Evolutionary conservation across 805 yeast genomes (phyloP), one percentile per base, ranked within the genome.

Genomic region (Gaillardinia entomophila): DNA sequence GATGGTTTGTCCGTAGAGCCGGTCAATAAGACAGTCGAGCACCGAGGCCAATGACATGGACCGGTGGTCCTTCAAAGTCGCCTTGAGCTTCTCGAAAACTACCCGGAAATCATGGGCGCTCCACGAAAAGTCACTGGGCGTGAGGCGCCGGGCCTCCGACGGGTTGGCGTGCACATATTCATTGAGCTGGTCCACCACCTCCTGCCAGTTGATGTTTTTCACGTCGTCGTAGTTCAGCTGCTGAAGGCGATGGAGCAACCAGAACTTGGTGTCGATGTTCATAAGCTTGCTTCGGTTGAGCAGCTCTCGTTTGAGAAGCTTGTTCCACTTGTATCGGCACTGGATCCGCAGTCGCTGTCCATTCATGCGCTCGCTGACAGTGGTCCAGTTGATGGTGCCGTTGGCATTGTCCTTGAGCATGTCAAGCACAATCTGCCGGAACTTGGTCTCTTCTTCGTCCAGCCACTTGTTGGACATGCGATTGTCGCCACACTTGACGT

Each of bases 251-350:
- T 53, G 51, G 19, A 62, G 42, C n/a, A 66, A 44, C 72, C 72
- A 66, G 11, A 54, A 24, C 38, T 55, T 60, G n/a, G 62, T 57
- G 6, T 48, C 48, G 3, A 43, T 31, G 26, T 51, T 52, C 68
- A 65, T 61, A 32, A 46, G 48, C 15, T 57, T 39, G 2, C 58
- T 43, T 12, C 66, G 44, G n/a, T 46, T 43, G 24, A 49, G 42
- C 15, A 62, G 50, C 40, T 79, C 82, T 37, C 82, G 66, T 47
- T 77, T 79, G 33, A 79, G 58, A 4, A 88, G 49, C 58, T 89
- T 90, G 51, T 82, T 82, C 96, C 97, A 90, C 54, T 90, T 90
- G 59, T 90, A 90, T 37, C 97, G 75, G 55, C 97, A 89, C 59
- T 90, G 97, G 42, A 90, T 89, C 45, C 97, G 71, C 1, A 95